Conservation (phyloP, 257 asterid genomes). For the Verbena officinalis region DNA sequence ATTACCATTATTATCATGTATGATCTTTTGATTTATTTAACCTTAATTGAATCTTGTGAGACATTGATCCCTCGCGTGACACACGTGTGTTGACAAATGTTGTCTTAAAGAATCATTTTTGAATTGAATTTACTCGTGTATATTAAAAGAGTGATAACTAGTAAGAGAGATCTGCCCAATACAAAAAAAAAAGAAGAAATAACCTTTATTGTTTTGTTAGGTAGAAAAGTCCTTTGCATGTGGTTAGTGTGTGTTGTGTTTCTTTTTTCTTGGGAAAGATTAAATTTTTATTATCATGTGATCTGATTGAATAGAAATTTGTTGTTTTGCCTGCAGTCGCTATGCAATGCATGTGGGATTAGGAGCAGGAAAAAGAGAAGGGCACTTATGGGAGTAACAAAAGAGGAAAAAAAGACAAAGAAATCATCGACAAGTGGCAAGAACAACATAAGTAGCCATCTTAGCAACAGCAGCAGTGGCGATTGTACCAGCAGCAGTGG, state of each 20-base stretch:
- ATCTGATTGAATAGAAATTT: constrained; percentile 15
- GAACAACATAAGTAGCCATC: constrained; percentile 13
- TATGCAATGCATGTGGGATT: constrained; percentile 98
- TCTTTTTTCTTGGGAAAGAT: background rate
- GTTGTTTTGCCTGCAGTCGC: constrained; percentile 57
- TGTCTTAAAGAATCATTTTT: too few species aligned
- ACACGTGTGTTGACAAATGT: constrained; percentile 9
- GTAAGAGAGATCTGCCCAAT: background rate
- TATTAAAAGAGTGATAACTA: background rate
- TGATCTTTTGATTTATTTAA: background rate
- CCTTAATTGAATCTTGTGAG: background rate
- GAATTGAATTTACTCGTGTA: background rate
- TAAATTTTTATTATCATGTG: background rate
- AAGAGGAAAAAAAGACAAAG: constrained; percentile 74
- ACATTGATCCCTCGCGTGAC: constrained; percentile 30
- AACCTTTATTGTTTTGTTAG: constrained; percentile 2
- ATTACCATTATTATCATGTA: too few species aligned
- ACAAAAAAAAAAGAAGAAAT: background rate
- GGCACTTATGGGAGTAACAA: constrained; percentile 68
- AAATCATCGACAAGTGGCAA: constrained; percentile 39
- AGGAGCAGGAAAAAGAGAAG: constrained; percentile 91
- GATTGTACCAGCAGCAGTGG: constrained; percentile 65
- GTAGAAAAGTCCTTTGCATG: constrained; percentile 7
- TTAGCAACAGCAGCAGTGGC: constrained; percentile 41
- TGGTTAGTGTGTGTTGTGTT: constrained; percentile 17